These are phyloP conservation scores for Peronospora farinosa DNA, from an alignment of 352 stramenopile species.

Conservation along the genomic window DNA sequence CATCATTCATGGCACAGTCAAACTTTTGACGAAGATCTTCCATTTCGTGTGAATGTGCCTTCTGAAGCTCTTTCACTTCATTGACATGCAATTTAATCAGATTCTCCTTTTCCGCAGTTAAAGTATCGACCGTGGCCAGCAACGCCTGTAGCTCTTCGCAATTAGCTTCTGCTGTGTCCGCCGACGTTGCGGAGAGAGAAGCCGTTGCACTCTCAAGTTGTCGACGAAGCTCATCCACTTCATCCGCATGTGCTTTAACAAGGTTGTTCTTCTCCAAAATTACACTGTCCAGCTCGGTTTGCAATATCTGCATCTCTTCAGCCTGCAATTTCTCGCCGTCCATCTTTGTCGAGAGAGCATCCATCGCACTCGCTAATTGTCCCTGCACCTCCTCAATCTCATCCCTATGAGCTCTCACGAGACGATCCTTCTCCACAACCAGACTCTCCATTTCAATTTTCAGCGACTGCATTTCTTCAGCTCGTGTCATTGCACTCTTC, in stretches of 20 bases:
- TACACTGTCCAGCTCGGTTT: slow-evolving; percentile 10
- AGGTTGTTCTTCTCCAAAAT: slow-evolving; percentile 7
- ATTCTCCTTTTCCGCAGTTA: slow-evolving; percentile 4
- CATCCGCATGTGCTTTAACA: slow-evolving; percentile 7
- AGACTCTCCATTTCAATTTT: slow-evolving; percentile 25
- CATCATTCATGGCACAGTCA: background rate
- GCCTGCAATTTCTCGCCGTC: slow-evolving; percentile 6
- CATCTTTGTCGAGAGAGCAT: slow-evolving; percentile 5
- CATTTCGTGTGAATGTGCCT: slow-evolving; percentile 8
- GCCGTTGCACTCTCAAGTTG: slow-evolving; percentile 17
- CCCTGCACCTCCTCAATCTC: slow-evolving; percentile 25
- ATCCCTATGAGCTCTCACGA: slow-evolving; percentile 13
- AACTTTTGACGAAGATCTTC: slow-evolving; percentile 3
- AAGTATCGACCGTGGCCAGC: background rate
- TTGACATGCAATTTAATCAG: background rate
- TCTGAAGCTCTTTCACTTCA: slow-evolving; percentile 6
- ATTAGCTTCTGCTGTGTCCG: background rate
- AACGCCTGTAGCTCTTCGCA: slow-evolving; percentile 6
- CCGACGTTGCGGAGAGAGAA: background rate
- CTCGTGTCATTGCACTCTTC: slow-evolving; percentile 19
- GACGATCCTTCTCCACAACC: slow-evolving; percentile 17
- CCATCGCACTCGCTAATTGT: slow-evolving; percentile 26
- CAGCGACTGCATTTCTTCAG: slow-evolving; percentile 30
- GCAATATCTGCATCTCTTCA: slow-evolving; percentile 15
- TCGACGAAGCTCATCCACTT: slow-evolving; percentile 18